A percentile compares a stretch with the other conserved stretches of the same genome.
phyloP scores from a whole-genome alignment of 23 red algal species.

The Agarophyton chilense region DNA sequence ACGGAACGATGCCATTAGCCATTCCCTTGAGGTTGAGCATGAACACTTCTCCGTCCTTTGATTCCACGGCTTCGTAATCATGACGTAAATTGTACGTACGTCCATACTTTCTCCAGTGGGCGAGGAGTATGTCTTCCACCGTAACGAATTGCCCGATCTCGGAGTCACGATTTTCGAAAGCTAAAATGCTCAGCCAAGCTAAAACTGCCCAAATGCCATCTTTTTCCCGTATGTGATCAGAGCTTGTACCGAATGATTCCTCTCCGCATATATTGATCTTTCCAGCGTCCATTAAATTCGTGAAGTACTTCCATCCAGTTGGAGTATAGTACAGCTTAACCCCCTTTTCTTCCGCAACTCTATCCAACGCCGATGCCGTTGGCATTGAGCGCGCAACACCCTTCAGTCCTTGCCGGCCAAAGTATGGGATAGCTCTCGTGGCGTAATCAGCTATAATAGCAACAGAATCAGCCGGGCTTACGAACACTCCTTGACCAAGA shows the following conservation, averaged over 20 bases:
- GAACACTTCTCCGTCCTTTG: conserved; percentile 44
- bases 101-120: conserved; percentile 90
- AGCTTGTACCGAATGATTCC: conserved; percentile 88
- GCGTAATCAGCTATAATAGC: conserved; percentile 94
- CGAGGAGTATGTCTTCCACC: conserved; percentile 74
- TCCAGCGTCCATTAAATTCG: conserved; percentile 94
- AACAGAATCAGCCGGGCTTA: conserved; percentile 91
- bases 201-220: conserved; percentile 92
- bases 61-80: conserved; percentile 86
- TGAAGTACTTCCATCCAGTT: conserved; percentile 97
- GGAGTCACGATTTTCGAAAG: conserved; percentile 43
- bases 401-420: conserved; percentile 49
- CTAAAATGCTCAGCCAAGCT: conserved; percentile 89
- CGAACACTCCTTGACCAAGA: conserved; percentile 80
- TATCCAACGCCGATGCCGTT: conserved; percentile 79
- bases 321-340: conserved; percentile 75
- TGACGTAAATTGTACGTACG: conserved; percentile 90
- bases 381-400: conserved; percentile 96
- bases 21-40: conserved; percentile 66
- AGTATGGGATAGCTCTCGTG: conserved; percentile 68
- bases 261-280: conserved; percentile 86
- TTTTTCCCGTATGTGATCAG: conserved; percentile 92
- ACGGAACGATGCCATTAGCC: conserved; percentile 10
- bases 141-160: conserved; percentile 39
- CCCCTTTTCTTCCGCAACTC: conserved; percentile 67